phyloP scores from a whole-genome alignment of 108 stramenopile species.

The Cyclotella atomus region DNA sequence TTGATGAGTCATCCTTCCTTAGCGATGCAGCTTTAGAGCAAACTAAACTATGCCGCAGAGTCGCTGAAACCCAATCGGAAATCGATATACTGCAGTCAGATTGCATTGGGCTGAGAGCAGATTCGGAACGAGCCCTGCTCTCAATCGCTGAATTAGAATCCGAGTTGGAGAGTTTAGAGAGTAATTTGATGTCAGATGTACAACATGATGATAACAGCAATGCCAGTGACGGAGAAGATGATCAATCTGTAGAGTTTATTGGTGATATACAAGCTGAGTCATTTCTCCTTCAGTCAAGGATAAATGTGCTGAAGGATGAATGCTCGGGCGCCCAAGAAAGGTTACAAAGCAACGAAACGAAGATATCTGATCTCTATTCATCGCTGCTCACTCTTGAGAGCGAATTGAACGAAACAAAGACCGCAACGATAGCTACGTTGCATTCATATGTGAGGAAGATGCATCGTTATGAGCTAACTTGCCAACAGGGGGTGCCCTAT shows the following conservation, averaged over 20 bases:
- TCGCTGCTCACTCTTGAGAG: background rate
- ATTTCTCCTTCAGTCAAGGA: background rate
- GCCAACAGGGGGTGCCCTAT: conserved; percentile 37
- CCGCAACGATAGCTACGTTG: background rate
- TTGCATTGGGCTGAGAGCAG: too few relatives aligned
- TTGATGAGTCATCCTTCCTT: background rate
- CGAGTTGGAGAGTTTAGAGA: conserved; percentile 14
- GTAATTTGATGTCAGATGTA: background rate
- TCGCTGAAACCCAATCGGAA: conserved; percentile 2
- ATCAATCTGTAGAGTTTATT: conserved; percentile 13
- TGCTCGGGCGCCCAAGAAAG: background rate
- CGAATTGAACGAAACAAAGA: background rate
- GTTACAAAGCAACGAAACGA: background rate
- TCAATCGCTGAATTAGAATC: conserved; percentile 12
- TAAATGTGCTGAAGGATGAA: conserved; percentile 1
- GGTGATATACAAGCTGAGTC: conserved; percentile 13
- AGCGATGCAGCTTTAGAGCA: background rate
- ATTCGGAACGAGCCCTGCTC: too few relatives aligned
- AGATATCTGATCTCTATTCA: conserved; percentile 22
- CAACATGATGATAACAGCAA: background rate
- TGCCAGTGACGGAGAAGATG: conserved; percentile 6
- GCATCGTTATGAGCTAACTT: conserved; percentile 31
- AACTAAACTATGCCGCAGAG: conserved; percentile 1
- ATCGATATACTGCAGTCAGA: conserved; percentile 20
- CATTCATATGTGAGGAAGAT: conserved; percentile 19